Conservation (phyloP, 345 rosid species). For the Nephelium lappaceum region DNA sequence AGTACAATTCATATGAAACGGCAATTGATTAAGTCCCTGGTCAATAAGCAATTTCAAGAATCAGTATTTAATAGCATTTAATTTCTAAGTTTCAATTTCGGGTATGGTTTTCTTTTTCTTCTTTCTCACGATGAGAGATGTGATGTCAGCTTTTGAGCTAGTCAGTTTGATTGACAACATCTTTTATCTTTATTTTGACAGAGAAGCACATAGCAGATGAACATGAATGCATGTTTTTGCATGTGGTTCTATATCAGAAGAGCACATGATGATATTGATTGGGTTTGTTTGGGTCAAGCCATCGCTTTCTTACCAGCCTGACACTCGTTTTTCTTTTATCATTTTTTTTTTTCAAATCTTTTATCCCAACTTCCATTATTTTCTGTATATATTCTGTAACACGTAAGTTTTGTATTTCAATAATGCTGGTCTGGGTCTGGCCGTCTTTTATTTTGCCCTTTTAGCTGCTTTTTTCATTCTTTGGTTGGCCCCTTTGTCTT, state of each 20-base stretch:
- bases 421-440: slow-evolving; percentile 9
- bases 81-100: not conserved
- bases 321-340: not conserved
- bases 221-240: slow-evolving; percentile 34
- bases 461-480: not conserved
- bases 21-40: not conserved
- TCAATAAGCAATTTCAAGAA: not conserved
- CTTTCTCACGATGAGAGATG: not conserved
- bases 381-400: not conserved
- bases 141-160: slow-evolving; percentile 19
- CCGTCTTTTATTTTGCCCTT: not conserved
- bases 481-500: slow-evolving; percentile 15
- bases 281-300: slow-evolving; percentile 23
- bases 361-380: slow-evolving; percentile 14
- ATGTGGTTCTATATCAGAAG: slow-evolving; percentile 39
- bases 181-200: slow-evolving; percentile 5
- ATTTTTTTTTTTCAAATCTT: not conserved
- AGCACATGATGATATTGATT: slow-evolving; percentile 33
- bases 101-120: not conserved
- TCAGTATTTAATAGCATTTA: not conserved
- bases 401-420: slow-evolving; percentile 6
- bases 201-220: slow-evolving; percentile 30
- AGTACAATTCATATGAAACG: not conserved
- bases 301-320: slow-evolving; percentile 8
- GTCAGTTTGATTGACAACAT: slow-evolving; percentile 1